Evolutionary conservation across 2,329 filamentous ascomycete genomes (phyloP), one percentile per base, ranked within the genome.

Genomic region (Paracoccidioides lutzii): DNA sequence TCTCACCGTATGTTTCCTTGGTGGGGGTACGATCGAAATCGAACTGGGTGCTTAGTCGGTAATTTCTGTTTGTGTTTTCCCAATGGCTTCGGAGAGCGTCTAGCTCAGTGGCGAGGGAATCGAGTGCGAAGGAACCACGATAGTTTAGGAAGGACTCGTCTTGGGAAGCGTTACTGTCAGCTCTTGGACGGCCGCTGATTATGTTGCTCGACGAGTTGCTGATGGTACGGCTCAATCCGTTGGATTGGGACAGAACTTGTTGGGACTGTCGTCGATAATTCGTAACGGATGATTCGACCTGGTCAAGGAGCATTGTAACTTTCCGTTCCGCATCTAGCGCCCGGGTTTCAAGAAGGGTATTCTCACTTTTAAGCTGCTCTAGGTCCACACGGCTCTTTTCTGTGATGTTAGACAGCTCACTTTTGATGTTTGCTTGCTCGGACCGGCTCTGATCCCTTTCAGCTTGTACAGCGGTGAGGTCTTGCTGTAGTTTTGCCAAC

Each of bases 21-120:
- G 74, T 75, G 14, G 74, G 74, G 1, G 75, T 76, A 50, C 73
- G 75, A 56, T 95, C 90, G 63, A 94, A 90, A 67, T 96, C 90
- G 64, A 95, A 94, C 53, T 87, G 83, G 65, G 85, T 90, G 71
- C 88, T 95, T 46, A 96, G 75, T 30, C 93, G 85, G 70, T 97
- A 96, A 65, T 88, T 94, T 71, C 94, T 93, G 74, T 91, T 96
- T 10, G 90, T 95, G 42, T 85, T 88, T 73, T 97, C 90, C 93
- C 93, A 98, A 65, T 96, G 90, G 53, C 78, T 88, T 53, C 91
- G 83, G 50, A 98, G 78, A 10, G 88, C 87, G 69, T 98, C 93
- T 6, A 98, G 82, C 73, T 98, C 93, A 60, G 82, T 89, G 9
- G 93, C 91, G 30, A 98, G 81, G 60, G 85, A 93, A 71, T 98